Percentiles rank a stretch among this genome's conserved stretches.
Evolutionary conservation across 2,329 filamentous ascomycete species (phyloP).

Genomic region (Penicillium freii): DNA sequence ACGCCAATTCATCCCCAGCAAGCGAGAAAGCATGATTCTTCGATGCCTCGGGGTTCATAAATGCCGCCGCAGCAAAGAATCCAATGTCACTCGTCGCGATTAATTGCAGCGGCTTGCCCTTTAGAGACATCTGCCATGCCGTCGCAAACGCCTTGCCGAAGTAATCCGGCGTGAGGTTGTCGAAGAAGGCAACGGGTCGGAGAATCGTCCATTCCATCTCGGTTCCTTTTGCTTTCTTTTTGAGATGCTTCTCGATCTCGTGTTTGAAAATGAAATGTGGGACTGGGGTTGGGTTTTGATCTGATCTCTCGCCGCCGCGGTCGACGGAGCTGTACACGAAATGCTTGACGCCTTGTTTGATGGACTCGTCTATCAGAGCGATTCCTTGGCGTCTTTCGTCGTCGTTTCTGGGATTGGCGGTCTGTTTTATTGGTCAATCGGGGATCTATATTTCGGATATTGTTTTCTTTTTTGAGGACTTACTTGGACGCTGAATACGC

Average conservation of each 20-base stretch:
- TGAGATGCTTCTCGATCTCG: conserved; percentile 61
- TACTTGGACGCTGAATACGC: conserved; percentile 63
- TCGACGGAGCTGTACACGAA: conserved; percentile 66
- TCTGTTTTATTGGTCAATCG: background rate
- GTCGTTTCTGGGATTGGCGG: background rate
- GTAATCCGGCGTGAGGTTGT: conserved; percentile 52
- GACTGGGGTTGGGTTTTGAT: conserved; percentile 54
- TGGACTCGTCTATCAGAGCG: conserved; percentile 56
- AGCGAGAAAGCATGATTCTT: conserved; percentile 48
- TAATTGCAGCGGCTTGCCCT: conserved; percentile 46
- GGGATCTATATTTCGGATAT: too few species aligned
- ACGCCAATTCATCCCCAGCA: conserved; percentile 54
- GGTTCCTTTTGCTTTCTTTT: conserved; percentile 44
- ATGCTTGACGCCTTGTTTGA: conserved; percentile 56
- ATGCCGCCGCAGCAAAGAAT: conserved; percentile 50
- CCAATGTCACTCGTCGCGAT: conserved; percentile 53
- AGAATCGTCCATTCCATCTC: conserved; percentile 62
- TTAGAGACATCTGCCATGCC: conserved; percentile 39
- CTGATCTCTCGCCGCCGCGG: conserved; percentile 56
- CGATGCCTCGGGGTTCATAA: conserved; percentile 47
- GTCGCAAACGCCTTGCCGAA: conserved; percentile 51
- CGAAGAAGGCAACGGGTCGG: conserved; percentile 62
- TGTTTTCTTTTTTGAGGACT: background rate
- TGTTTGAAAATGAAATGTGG: conserved; percentile 64
- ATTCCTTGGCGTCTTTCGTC: conserved; percentile 58